These are phyloP conservation scores for Lojkania enalia DNA, from an alignment of 2,329 filamentous ascomycete genomes.

Conservation along the genomic window DNA sequence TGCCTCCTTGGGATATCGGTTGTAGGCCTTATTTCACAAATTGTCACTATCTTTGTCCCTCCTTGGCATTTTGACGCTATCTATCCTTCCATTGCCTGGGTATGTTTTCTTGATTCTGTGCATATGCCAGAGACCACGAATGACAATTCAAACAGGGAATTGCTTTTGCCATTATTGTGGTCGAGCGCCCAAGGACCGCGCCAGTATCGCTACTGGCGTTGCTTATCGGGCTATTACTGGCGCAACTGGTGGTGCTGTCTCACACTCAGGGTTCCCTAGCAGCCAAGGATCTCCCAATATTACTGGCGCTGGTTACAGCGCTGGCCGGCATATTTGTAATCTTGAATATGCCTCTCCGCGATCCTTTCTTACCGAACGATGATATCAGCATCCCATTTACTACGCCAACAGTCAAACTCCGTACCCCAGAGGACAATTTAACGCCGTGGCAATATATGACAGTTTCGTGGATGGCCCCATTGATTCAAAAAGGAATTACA, in stretches of 20 bases:
- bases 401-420: constrained; percentile 61
- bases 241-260: constrained; percentile 40
- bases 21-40: constrained; percentile 32
- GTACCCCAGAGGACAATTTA: constrained; percentile 78
- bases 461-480: constrained; percentile 77
- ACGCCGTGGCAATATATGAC: constrained; percentile 82
- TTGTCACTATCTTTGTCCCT: constrained; percentile 28
- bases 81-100: constrained; percentile 40
- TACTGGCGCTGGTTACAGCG: constrained; percentile 47
- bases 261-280: constrained; percentile 20
- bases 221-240: constrained; percentile 36
- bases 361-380: constrained; percentile 56
- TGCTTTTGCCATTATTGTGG: constrained; percentile 39
- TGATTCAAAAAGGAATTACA: constrained; percentile 67
- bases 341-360: constrained; percentile 70
- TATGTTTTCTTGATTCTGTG: constrained; percentile 23
- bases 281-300: constrained; percentile 38
- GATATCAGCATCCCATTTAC: constrained; percentile 64
- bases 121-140: neutral
- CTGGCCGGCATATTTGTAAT: constrained; percentile 57
- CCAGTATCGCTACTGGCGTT: constrained; percentile 47
- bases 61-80: constrained; percentile 19
- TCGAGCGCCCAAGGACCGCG: constrained; percentile 48
- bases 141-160: constrained; percentile 38
- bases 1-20: constrained; percentile 29